Conservation (phyloP, 2,329 filamentous ascomycete species). For the Cyanodermella asteris region DNA sequence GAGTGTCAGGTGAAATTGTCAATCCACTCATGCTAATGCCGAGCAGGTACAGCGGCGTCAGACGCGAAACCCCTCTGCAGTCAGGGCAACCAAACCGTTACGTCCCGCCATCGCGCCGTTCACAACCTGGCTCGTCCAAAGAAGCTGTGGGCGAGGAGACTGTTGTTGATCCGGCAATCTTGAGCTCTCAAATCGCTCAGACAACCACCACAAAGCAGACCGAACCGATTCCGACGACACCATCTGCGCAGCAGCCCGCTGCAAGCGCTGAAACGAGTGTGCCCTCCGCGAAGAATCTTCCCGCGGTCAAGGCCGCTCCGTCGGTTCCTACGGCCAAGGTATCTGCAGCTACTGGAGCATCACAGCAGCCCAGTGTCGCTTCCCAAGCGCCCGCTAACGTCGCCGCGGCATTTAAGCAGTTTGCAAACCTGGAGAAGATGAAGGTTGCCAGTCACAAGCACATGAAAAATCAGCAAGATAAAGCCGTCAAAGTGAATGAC, state of each 20-base stretch:
- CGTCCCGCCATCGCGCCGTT: constrained; percentile 69
- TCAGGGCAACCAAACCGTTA: constrained; percentile 50
- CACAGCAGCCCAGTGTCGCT: constrained; percentile 8
- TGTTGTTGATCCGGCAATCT: constrained; percentile 72
- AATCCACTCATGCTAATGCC: constrained; percentile 1
- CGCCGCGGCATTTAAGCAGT: constrained; percentile 41
- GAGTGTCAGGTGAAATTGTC: constrained; percentile 14
- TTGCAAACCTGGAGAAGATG: constrained; percentile 39
- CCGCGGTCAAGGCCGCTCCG: background rate
- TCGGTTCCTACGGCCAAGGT: background rate
- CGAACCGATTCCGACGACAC: constrained; percentile 11
- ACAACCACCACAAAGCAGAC: constrained; percentile 18
- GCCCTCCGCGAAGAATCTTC: background rate
- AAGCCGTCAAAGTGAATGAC: constrained; percentile 81
- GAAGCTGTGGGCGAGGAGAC: constrained; percentile 52
- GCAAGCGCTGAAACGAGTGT: background rate
- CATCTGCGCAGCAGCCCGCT: background rate
- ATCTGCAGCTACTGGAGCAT: background rate
- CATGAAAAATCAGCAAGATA: constrained; percentile 43
- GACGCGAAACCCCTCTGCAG: constrained; percentile 44
- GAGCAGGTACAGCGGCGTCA: constrained; percentile 70
- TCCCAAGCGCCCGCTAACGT: constrained; percentile 38
- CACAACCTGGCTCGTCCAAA: constrained; percentile 48
- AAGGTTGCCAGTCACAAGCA: constrained; percentile 35
- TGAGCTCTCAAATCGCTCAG: constrained; percentile 54